Evolutionary conservation across 768 basidiomycete genomes (phyloP), one percentile per base, ranked within the genome.

Genomic region (Coprinellus micaceus): DNA sequence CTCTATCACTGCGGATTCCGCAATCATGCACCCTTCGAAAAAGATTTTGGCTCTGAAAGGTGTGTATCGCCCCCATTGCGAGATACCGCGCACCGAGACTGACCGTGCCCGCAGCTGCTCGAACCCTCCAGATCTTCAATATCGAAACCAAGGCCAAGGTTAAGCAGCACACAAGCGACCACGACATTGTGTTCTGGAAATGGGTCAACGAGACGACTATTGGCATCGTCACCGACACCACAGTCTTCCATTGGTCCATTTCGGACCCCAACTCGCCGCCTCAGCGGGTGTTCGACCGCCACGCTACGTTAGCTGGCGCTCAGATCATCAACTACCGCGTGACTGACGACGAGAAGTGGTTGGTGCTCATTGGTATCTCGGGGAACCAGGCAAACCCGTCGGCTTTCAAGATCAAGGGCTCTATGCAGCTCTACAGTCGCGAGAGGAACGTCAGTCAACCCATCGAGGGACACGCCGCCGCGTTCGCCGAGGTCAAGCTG

Each of bases 271-370:
- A 86, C 2, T 88, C 91, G 1, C 73, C 88, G 2, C 91, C 89
- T 2, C 88, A 90, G 77, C 94, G 98, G 80, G 82, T 97, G 45
- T 98, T 98, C 63, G 97, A 99, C 75, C 88, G 97, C 36, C 96
- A 98, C 69, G 84, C 92, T 2, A 89, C 92, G n/a, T 86, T 98
- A 56, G 82, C 86, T 54, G 94, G 94, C 49, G 86, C 92, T 57
- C 97, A 98, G 72, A 98, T 99, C 58, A 99, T 98, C 78, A 98
- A 98, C 76, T 98, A 99, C 73, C 91, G 96, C 48, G 81, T 87
- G 30, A 91, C 94, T 2, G 71, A 84, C 10, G 97, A 98, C 63
- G 96, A 96, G 68, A 94, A 97, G 67, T 99, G 97, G 97, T 82
- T 97, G 45, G 95, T 98, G 29, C 82, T 99, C 54, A 83, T 98